Evolutionary conservation across 345 rosid species (phyloP).

Genomic region (Streptanthus diversifolius): DNA sequence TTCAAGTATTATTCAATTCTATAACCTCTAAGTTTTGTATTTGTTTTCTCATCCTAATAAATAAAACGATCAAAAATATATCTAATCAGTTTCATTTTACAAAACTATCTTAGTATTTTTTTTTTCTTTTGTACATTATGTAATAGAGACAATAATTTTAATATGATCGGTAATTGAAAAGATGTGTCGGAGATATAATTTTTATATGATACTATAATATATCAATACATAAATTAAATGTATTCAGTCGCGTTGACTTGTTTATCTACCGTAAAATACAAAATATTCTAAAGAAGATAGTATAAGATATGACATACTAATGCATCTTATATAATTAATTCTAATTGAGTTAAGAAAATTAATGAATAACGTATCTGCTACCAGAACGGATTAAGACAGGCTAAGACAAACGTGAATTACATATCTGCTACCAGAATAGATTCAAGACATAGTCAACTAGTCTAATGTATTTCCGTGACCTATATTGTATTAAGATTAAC

Average conservation of each 20-base stretch:
- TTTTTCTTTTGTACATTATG: background rate
- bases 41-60: too few relatives aligned
- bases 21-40: too few relatives aligned
- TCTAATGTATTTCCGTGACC: background rate
- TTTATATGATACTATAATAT: background rate
- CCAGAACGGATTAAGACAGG: conserved; percentile 7
- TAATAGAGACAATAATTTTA: background rate
- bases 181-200: background rate
- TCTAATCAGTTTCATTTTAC: background rate
- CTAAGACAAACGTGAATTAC: background rate
- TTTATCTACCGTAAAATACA: background rate
- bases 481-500: background rate
- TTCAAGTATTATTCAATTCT: too few relatives aligned
- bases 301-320: background rate
- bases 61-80: background rate
- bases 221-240: background rate
- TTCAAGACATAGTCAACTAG: background rate
- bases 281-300: background rate
- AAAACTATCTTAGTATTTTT: background rate
- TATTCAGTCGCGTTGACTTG: conserved; percentile 14
- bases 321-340: background rate
- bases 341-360: background rate
- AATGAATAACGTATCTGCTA: conserved; percentile 20
- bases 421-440: background rate
- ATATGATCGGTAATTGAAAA: background rate